Percentiles rank a stretch among this genome's conserved stretches.
Conservation (phyloP, 176 grass and related monocot species). For the Canna indica region DNA sequence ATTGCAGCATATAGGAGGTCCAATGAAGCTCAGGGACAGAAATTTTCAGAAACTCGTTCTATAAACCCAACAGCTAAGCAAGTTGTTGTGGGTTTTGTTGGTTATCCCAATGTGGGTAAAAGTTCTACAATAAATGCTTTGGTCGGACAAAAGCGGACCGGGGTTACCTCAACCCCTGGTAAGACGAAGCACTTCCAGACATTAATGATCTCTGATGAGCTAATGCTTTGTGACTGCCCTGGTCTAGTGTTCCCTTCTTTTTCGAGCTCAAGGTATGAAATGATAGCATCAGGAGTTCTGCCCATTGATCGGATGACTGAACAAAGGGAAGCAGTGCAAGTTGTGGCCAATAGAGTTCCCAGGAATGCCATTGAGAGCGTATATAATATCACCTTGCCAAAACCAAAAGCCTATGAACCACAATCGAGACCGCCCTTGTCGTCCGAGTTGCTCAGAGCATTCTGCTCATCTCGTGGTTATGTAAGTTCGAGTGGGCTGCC, state of each 20-base stretch:
- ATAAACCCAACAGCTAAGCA: constrained; percentile 32
- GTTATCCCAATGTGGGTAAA: constrained; percentile 97
- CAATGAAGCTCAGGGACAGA: constrained; percentile 12
- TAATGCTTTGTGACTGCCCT: constrained; percentile 79
- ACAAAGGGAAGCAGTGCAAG: constrained; percentile 65
- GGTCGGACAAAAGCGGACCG: constrained; percentile 73
- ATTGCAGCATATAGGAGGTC: constrained; percentile 36
- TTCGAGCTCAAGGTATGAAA: constrained; percentile 90
- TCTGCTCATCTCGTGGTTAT: constrained; percentile 70
- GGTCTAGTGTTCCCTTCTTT: constrained; percentile 95
- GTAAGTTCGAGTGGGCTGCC: constrained; percentile 67
- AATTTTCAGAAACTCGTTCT: constrained; percentile 35
- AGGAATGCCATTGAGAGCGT: constrained; percentile 42
- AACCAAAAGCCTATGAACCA: constrained; percentile 55
- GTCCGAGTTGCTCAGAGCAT: constrained; percentile 56
- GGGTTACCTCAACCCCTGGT: constrained; percentile 86
- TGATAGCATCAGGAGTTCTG: constrained; percentile 86
- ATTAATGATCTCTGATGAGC: constrained; percentile 78
- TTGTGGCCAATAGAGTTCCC: constrained; percentile 63
- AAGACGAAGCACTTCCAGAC: constrained; percentile 99
- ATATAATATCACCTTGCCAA: constrained; percentile 70
- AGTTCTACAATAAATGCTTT: constrained; percentile 96
- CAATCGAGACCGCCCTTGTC: constrained; percentile 51
- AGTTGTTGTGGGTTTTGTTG: constrained; percentile 90
- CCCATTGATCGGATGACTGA: constrained; percentile 83